Evolutionary conservation across 2,329 filamentous ascomycete species (phyloP), one percentile per base, ranked within the genome.

Genomic region (Coleophoma eucalyptorum): DNA sequence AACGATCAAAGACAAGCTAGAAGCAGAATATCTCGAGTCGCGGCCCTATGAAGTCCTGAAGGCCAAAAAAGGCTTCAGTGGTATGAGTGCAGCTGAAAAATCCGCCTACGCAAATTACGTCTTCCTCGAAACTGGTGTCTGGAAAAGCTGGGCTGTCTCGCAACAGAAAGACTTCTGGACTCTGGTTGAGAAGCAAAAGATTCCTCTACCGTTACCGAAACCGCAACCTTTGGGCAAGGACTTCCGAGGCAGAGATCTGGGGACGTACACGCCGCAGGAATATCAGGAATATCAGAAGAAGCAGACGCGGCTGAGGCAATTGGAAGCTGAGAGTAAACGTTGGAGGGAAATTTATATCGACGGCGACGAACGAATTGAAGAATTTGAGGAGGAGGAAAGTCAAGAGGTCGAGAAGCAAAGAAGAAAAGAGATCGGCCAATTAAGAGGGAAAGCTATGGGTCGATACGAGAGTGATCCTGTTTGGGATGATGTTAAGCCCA

Each of bases 401-500:
- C 47, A 61, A n/a, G 55, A 60, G 26, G 57, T 62, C 41, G 62
- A 65, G 49, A 60, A 51, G 44, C 56, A 58, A 49, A 51, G 63
- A 44, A 55, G 62, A 41, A 60, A 56, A 42, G 38, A 59, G n/a
- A 54, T 64, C 37, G 57, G 53, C 2, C 46, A 54, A n/a, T 50
- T 65, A 16, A 49, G 50, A 33, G 59, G 56, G 13, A 64, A 58
- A 49, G 60, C 53, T 34, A 61, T 64, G 56, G 61, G 62, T 3
- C 54, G 37, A 10, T 67, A 67, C 50, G 64, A 65, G 46, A 56
- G 53, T 54, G 84, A 92, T 67, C 84, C 89, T 1, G 79, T 77
- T 55, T 97, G 91, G 93, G 84, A 89, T 58, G 90, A 95, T 71
- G 78, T 97, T 47, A 75, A 83, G 48, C 92, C 92, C 18, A 87